phyloP scores from a whole-genome alignment of 169 alveolate species.

The Plasmodium billcollinsi region DNA sequence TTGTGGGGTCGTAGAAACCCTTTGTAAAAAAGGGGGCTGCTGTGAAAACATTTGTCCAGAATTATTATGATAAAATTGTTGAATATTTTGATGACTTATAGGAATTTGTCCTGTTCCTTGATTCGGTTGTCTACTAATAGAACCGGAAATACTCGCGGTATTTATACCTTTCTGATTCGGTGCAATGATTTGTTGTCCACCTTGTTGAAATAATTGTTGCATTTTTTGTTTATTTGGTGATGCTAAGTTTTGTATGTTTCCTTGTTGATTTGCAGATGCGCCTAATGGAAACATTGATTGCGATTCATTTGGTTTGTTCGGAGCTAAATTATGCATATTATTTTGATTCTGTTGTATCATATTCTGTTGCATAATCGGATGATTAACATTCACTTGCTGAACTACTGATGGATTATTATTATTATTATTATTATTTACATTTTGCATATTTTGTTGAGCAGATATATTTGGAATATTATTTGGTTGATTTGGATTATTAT shows the following conservation, averaged over 20 bases:
- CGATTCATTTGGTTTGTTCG: slow-evolving; percentile 9
- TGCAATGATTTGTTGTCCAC: slow-evolving; percentile 34
- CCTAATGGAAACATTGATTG: slow-evolving; percentile 25
- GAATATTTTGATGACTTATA: slow-evolving; percentile 41
- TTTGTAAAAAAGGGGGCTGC: slow-evolving; percentile 27
- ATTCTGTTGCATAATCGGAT: slow-evolving; percentile 24
- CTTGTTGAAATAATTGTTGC: slow-evolving; percentile 20
- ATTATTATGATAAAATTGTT: slow-evolving; percentile 19
- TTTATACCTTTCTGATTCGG: slow-evolving; percentile 18
- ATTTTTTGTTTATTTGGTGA: slow-evolving; percentile 30
- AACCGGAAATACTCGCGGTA: slow-evolving; percentile 34
- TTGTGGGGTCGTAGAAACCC: slow-evolving; percentile 22
- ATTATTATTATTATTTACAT: not conserved
- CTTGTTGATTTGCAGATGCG: slow-evolving; percentile 23
- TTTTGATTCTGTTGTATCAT: slow-evolving; percentile 2
- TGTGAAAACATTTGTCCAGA: slow-evolving; percentile 45
- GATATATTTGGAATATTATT: not conserved
- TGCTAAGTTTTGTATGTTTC: slow-evolving; percentile 10
- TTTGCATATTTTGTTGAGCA: slow-evolving; percentile 19
- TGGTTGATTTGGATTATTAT: not conserved
- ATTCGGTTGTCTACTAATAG: slow-evolving; percentile 49
- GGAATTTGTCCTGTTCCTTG: slow-evolving; percentile 26
- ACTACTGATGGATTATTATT: not conserved
- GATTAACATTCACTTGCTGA: not conserved
- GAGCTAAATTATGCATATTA: slow-evolving; percentile 1